These are phyloP conservation scores for Singerocomus inundabilis DNA, from an alignment of 1,284 basidiomycete genomes.

Conservation along the genomic window DNA sequence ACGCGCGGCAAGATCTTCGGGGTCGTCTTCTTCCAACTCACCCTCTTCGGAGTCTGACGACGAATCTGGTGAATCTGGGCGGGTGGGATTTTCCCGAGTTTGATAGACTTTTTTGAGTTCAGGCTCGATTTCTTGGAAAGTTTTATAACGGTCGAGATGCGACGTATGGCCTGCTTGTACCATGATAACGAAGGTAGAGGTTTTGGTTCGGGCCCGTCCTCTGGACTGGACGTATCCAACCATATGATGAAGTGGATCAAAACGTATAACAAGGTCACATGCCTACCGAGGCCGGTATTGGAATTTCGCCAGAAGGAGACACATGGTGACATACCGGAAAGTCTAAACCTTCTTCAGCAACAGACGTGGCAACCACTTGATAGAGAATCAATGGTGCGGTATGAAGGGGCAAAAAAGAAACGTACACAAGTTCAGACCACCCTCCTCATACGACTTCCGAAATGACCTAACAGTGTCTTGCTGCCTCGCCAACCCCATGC, in stretches of 20 bases:
- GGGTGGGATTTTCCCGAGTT: constrained; percentile 39
- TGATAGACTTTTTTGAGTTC: constrained; percentile 63
- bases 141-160: constrained; percentile 55
- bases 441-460: constrained; percentile 58
- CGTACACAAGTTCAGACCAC: constrained; percentile 68
- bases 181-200: constrained; percentile 79
- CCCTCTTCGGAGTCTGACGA: constrained; percentile 34
- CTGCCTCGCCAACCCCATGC: constrained; percentile 53
- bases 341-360: constrained; percentile 87
- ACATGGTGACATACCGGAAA: constrained; percentile 56
- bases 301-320: background rate
- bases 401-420: constrained; percentile 16
- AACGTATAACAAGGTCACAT: constrained; percentile 82
- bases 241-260: constrained; percentile 75
- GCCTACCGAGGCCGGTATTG: constrained; percentile 43
- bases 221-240: constrained; percentile 83
- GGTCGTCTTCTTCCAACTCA: constrained; percentile 44
- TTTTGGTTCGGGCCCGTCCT: constrained; percentile 73
- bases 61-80: constrained; percentile 26
- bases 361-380: constrained; percentile 76
- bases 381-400: background rate
- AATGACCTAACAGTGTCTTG: constrained; percentile 63
- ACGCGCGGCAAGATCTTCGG: constrained; percentile 56
- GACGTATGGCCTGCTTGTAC: constrained; percentile 56
- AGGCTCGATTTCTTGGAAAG: constrained; percentile 59